Base-by-base conservation (phyloP, 192 early-diverging fungal genomes). In the Thamnidium elegans region DNA sequence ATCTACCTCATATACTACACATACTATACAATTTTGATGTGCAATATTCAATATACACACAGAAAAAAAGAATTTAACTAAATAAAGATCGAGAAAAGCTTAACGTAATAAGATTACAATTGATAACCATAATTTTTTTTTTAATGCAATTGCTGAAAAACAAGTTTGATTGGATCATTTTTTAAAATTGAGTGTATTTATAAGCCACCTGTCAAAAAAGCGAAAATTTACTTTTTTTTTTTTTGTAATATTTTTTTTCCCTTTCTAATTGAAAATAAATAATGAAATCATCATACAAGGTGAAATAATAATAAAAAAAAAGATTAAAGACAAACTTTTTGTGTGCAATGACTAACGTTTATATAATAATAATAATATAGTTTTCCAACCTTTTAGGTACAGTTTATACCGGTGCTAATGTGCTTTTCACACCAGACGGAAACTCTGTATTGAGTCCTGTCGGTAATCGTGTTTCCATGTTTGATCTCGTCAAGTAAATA, bases 371-470 rank as follows among this genome's bases (percentile, higher is more conserved):
- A 26, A 26, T 26, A 3, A 26, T 80, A 36, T 82, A 94, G 84
- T 98, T 99, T 71, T 93, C 94, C 48, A 98, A 98, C 78, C 81
- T 99, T 63, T 96, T 92, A 71, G 98, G 98, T 36, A 96, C 96
- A 7, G 98, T 98, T 14, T 99, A 98, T 77, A 91, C 88, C 60
- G 83, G 89, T 68, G 98, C 96, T n/a, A 98, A 97, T 75, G 71
- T 98, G 20, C 78, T 95, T 23, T 99, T 95, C 73, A 94, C 94
- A 31, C 90, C 95, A 21, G 95, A 96, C 70, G 94, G 94, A 20
- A 94, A 98, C 77, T 89, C 88, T 13, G 73, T 99, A 47, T 65
- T 97, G 31, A 95, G 92, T 75, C 94, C 96, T 0, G 98, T 99
- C 7, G 98, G 98, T 51, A 99, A 99, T 82, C 80, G 94, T 51